These are phyloP conservation scores for Suillus fuscotomentosus DNA, from an alignment of 768 basidiomycete species.

Conservation along the genomic window DNA sequence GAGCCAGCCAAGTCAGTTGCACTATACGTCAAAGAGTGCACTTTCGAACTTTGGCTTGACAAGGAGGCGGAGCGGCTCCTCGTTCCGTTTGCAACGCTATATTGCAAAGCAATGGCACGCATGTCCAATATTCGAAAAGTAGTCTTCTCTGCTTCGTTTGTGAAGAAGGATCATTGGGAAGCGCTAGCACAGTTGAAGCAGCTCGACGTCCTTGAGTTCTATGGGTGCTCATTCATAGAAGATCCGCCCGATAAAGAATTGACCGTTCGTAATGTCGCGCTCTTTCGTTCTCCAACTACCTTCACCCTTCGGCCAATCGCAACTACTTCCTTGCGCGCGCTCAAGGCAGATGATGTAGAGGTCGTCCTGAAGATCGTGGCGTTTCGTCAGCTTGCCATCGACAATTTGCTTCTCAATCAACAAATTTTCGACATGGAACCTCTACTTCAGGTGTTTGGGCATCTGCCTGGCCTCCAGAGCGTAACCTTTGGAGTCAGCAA, in stretches of 20 bases:
- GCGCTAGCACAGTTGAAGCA: conserved; percentile 9
- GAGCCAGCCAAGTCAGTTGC: conserved; percentile 31
- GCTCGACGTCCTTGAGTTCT: conserved; percentile 20
- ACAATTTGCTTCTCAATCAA: background rate
- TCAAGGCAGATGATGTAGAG: background rate
- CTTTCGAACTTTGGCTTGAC: conserved; percentile 9
- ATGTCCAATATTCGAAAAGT: conserved; percentile 21
- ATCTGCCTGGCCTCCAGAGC: background rate
- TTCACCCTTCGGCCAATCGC: background rate
- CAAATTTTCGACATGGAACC: no score
- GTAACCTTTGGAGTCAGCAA: background rate
- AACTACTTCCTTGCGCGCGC: background rate
- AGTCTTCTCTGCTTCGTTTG: conserved; percentile 7
- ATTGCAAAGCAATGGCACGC: conserved; percentile 6
- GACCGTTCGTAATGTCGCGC: background rate
- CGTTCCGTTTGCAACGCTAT: conserved; percentile 1
- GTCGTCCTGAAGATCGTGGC: background rate
- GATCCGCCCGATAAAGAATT: background rate
- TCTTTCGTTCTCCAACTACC: background rate
- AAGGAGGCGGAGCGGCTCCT: conserved; percentile 1
- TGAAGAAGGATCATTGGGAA: conserved; percentile 16
- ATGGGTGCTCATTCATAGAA: background rate
- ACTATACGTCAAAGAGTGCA: conserved; percentile 26
- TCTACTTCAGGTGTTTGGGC: background rate
- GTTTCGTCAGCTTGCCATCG: background rate